Base-by-base conservation (phyloP, 2,329 filamentous ascomycete genomes). In the Claviceps digitariae region DNA sequence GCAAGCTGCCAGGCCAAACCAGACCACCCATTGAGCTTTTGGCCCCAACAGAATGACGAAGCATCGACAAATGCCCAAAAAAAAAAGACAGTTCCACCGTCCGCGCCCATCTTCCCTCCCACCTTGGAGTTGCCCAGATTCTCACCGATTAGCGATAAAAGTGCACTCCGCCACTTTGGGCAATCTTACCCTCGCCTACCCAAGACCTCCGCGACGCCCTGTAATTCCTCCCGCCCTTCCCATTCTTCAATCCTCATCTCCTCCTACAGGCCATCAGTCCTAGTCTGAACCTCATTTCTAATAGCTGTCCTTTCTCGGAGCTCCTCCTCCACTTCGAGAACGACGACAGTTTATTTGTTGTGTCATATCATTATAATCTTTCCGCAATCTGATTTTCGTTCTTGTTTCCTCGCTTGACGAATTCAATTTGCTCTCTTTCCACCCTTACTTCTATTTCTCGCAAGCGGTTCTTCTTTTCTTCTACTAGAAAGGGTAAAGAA, bases 1-100 rank as follows among this genome's bases (percentile, higher is more conserved):
- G 36, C 40, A 20, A 43, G 40, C 40, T 43, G 13, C 40, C 40
- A n/a, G 17, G 20, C 17, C 38, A 20, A 3, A 43, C 40, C 40
- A 43, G 40, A 43, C 40, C 36, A 25, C 13, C 43, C 27, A 52
- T 48, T 55, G 48, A 53, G 45, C 31, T 48, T 53, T 54, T 56
- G 50, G 41, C 52, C 54, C 54, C 52, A 56, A 56, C 54, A 56
- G 54, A 54, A 52, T 54, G 45, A 50, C 53, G 54, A 48, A 38
- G 51, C 36, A 55, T 55, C 51, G 54, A 50, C 51, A 53, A 52
- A 31, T 41, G n/a, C 31, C 21, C 36, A 51, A 55, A 55, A 41
- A 53, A 47, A 45, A 44, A 34, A 17, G 15, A 29, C 25, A 47
- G 44, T 21, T 46, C 43, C 44, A n/a, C 40, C 8, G 36, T 51